Evolutionary conservation across 441 rosid genomes (phyloP).

Genomic region (Jatropha podagrica): DNA sequence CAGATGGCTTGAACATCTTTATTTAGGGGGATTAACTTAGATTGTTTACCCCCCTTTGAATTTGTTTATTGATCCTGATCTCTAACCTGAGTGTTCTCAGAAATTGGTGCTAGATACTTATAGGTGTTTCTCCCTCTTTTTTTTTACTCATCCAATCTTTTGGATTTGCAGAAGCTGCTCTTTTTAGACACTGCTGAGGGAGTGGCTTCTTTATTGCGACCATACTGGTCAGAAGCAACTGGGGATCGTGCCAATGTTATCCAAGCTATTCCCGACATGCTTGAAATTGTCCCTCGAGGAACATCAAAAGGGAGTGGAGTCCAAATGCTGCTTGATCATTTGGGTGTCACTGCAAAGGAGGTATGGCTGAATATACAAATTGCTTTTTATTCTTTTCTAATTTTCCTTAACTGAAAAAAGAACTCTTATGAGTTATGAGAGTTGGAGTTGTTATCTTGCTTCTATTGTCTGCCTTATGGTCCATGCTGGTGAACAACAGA

Average conservation of each 20-base stretch:
- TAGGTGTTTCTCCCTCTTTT: background rate
- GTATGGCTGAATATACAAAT: conserved; percentile 29
- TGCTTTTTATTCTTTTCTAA: background rate
- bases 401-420: background rate
- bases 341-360: conserved; percentile 65
- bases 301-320: conserved; percentile 91
- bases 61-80: conserved; percentile 1
- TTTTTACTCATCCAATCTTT: conserved; percentile 13
- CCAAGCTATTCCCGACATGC: conserved; percentile 88
- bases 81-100: background rate
- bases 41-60: background rate
- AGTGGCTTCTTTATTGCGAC: conserved; percentile 60
- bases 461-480: background rate
- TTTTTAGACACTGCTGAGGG: conserved; percentile 74
- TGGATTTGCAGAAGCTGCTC: conserved; percentile 65
- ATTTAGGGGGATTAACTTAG: background rate
- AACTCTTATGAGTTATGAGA: background rate
- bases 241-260: conserved; percentile 60
- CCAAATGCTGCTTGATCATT: conserved; percentile 67
- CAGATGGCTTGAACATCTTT: conserved; percentile 5
- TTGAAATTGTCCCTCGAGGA: conserved; percentile 79
- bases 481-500: background rate
- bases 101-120: background rate
- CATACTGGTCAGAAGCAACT: conserved; percentile 82
- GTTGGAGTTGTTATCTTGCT: background rate